A percentile compares a stretch with the other conserved stretches of the same genome.
These are phyloP conservation scores for Citeromyces hawaiiensis DNA, from an alignment of 1,139 yeast genomes.

Conservation along the genomic window DNA sequence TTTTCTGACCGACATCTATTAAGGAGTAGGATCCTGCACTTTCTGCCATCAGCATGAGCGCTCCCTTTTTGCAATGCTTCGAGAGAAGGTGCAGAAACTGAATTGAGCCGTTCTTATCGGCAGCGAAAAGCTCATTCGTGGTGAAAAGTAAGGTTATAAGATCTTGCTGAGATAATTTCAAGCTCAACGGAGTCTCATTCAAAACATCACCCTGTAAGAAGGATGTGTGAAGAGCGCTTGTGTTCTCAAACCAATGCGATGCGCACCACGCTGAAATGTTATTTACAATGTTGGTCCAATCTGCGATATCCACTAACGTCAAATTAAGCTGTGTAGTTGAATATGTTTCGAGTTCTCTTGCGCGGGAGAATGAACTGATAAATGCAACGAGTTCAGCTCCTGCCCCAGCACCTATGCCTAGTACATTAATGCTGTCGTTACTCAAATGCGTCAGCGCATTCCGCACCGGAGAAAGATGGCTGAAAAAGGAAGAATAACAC, in stretches of 20 bases:
- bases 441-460: slow-evolving; percentile 16
- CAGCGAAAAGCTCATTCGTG: slow-evolving; percentile 73
- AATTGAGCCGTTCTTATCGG: slow-evolving; percentile 48
- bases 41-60: slow-evolving; percentile 58
- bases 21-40: slow-evolving; percentile 88
- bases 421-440: slow-evolving; percentile 19
- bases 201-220: slow-evolving; percentile 41
- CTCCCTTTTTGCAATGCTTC: slow-evolving; percentile 33
- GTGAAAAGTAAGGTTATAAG: slow-evolving; percentile 70
- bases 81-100: slow-evolving; percentile 41
- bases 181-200: slow-evolving; percentile 12
- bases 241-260: slow-evolving; percentile 33
- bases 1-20: slow-evolving; percentile 59
- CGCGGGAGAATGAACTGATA: slow-evolving; percentile 41
- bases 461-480: slow-evolving; percentile 29
- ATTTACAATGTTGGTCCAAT: slow-evolving; percentile 48
- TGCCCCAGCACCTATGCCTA: slow-evolving; percentile 84
- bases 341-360: slow-evolving; percentile 25
- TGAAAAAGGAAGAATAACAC: slow-evolving; percentile 56
- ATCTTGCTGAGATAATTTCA: slow-evolving; percentile 15
- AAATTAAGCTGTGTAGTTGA: slow-evolving; percentile 26
- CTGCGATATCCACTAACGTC: slow-evolving; percentile 61
- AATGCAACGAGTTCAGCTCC: slow-evolving; percentile 71
- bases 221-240: slow-evolving; percentile 24
- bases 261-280: slow-evolving; percentile 29